A percentile compares a stretch with the other conserved stretches of the same genome.
Evolutionary conservation across 768 basidiomycete genomes (phyloP).

Genomic region (Plicaturopsis crispa): DNA sequence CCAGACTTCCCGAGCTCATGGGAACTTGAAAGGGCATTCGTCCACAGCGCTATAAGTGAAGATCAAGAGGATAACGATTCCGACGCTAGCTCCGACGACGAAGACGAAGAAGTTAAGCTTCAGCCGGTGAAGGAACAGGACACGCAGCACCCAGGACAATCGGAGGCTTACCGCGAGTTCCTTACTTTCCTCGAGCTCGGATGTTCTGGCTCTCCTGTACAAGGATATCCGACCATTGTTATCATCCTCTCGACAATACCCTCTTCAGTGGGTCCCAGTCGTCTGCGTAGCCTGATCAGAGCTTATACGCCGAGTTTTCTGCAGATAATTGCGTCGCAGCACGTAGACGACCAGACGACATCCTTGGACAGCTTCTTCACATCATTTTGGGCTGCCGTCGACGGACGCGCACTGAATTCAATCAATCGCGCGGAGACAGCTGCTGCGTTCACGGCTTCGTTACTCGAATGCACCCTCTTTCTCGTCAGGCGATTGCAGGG

Average conservation of each 20-base stretch:
- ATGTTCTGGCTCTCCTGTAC: conserved; percentile 70
- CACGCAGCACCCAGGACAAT: conserved; percentile 12
- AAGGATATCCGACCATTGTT: conserved; percentile 78
- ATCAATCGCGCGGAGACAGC: conserved; percentile 44
- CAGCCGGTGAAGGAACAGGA: background rate
- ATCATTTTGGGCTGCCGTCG: conserved; percentile 79
- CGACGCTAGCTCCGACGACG: conserved; percentile 26
- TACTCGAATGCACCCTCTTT: conserved; percentile 66
- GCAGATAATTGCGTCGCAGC: background rate
- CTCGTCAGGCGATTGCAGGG: conserved; percentile 34
- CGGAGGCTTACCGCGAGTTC: conserved; percentile 61
- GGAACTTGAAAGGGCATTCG: conserved; percentile 33
- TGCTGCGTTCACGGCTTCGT: conserved; percentile 58
- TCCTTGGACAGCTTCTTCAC: conserved; percentile 44
- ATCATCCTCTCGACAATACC: conserved; percentile 81
- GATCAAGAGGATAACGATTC: conserved; percentile 24
- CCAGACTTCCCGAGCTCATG: conserved; percentile 63
- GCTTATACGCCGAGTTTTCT: background rate
- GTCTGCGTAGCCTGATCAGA: too few relatives aligned
- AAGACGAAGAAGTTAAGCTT: conserved; percentile 23
- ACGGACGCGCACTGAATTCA: conserved; percentile 55
- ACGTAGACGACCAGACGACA: conserved; percentile 3
- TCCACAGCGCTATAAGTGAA: conserved; percentile 13
- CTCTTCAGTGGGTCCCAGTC: conserved; percentile 36
- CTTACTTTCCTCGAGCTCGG: conserved; percentile 70